Base-by-base conservation (phyloP, 2,329 filamentous ascomycete genomes). In the Coniochaeta sp. region DNA sequence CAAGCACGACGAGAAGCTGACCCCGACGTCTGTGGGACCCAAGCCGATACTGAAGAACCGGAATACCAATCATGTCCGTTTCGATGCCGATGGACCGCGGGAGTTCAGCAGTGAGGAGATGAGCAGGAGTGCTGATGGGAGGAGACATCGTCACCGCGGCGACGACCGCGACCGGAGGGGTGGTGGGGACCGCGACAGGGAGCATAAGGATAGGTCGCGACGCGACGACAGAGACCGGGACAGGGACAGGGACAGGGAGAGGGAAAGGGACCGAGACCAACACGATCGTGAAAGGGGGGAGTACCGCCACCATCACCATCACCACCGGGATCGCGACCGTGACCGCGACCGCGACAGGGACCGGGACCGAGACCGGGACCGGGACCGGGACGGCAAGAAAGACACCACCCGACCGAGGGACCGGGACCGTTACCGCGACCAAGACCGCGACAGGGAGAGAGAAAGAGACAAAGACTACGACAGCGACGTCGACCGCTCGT, bases 41-140 rank as follows among this genome's bases (percentile, higher is more conserved):
- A 82, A 81, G 58, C 75, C 79, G 5, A 83, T 83, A n/a, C 67
- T 83, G 16, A 83, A 83, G 68, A 83, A 83, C 61, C 76, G 73
- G 58, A 79, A 81, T 54, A 74, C 75, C 46, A 77, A 82, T 53
- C 77, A 77, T 45, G 78, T 83, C 5, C 73, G 74, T 4, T 81
- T 81, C 53, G 73, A 76, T 32, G 70, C 72, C 1, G 71, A 77
- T 58, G 59, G 63, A 9, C 72, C 73, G 14, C 63, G 72, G 51
- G 70, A 80, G 61, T 61, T 80, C 53, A 57, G 61, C 31, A 60
- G 61, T 30, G 55, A 62, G 38, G 63, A 71, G 48, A 50, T n/a
- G 60, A 10, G 51, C 59, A 56, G 65, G 9, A 52, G 59, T 16
- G 60, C 63, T 4, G 60, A 65, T 1, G 20, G 16, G 12, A 28